A percentile compares a stretch with the other conserved stretches of the same genome.
Evolutionary conservation across 495 filamentous ascomycete species (phyloP).

Genomic region (Hypoxylon cercidicola): DNA sequence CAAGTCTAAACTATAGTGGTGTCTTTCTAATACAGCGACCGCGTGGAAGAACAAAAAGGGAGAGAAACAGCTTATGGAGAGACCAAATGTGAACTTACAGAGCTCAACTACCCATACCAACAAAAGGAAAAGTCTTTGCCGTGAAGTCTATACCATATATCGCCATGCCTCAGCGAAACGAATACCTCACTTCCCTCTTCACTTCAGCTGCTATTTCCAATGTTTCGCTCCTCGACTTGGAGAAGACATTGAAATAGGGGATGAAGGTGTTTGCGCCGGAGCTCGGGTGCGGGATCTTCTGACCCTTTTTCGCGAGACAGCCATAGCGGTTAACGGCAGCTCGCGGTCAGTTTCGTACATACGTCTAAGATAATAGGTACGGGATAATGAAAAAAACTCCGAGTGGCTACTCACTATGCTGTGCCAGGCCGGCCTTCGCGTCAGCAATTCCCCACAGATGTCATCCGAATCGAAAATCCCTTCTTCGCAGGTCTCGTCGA

Average conservation of each 20-base stretch:
- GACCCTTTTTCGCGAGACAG: constrained; percentile 46
- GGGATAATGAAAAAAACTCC: neutral
- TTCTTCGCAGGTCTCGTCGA: constrained; percentile 38
- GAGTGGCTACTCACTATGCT: constrained; percentile 24
- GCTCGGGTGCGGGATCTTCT: constrained; percentile 45
- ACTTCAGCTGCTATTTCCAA: constrained; percentile 41
- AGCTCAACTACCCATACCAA: neutral
- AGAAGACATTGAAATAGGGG: constrained; percentile 51
- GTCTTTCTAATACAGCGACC: neutral
- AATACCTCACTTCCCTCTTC: constrained; percentile 41
- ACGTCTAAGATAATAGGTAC: neutral
- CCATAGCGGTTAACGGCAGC: constrained; percentile 37
- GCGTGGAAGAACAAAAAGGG: constrained; percentile 1
- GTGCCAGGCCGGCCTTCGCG: constrained; percentile 46
- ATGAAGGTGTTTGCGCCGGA: constrained; percentile 44
- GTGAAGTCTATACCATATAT: neutral
- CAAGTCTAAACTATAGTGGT: neutral
- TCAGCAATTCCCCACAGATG: constrained; percentile 48
- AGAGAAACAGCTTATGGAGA: neutral
- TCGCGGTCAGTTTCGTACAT: neutral
- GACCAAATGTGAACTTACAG: constrained; percentile 2
- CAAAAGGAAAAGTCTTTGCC: constrained; percentile 1
- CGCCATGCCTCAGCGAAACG: constrained; percentile 31
- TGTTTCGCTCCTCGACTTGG: constrained; percentile 43
- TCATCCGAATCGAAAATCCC: constrained; percentile 54